phyloP scores from a whole-genome alignment of 768 basidiomycete genomes.

The Mycena rosella region DNA sequence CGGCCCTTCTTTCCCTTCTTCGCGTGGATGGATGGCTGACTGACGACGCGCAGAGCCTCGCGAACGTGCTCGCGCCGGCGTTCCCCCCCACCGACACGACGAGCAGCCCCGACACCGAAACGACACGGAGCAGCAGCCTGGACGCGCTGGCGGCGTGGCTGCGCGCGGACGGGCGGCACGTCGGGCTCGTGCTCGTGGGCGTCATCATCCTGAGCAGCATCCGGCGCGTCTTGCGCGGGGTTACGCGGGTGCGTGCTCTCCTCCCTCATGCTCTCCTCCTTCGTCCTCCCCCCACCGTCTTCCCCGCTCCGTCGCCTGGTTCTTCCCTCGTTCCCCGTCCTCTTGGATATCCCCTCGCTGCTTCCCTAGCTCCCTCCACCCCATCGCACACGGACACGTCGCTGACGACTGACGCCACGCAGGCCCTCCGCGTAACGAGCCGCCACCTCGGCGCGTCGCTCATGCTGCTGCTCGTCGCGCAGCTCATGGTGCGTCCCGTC shows the following conservation, averaged over 20 bases:
- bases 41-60: constrained; percentile 54
- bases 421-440: constrained; percentile 76
- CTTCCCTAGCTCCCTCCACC: too few species aligned
- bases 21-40: background rate
- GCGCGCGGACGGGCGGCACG: constrained; percentile 56
- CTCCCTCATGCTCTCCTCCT: background rate
- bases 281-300: too few species aligned
- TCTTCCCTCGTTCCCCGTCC: too few species aligned
- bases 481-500: constrained; percentile 75
- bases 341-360: too few species aligned
- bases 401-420: constrained; percentile 5
- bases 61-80: constrained; percentile 66
- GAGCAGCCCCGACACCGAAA: constrained; percentile 50
- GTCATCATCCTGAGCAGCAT: constrained; percentile 82
- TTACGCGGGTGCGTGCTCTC: constrained; percentile 60
- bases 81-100: constrained; percentile 45
- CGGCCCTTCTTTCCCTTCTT: constrained; percentile 1
- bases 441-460: constrained; percentile 79
- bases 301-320: too few species aligned
- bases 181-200: constrained; percentile 79
- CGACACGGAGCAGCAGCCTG: constrained; percentile 1
- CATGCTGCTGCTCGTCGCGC: constrained; percentile 82
- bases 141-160: constrained; percentile 20
- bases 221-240: constrained; percentile 75
- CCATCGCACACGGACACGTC: too few species aligned